phyloP scores from a whole-genome alignment of 2,329 filamentous ascomycete genomes.

The Cladosporium velox region DNA sequence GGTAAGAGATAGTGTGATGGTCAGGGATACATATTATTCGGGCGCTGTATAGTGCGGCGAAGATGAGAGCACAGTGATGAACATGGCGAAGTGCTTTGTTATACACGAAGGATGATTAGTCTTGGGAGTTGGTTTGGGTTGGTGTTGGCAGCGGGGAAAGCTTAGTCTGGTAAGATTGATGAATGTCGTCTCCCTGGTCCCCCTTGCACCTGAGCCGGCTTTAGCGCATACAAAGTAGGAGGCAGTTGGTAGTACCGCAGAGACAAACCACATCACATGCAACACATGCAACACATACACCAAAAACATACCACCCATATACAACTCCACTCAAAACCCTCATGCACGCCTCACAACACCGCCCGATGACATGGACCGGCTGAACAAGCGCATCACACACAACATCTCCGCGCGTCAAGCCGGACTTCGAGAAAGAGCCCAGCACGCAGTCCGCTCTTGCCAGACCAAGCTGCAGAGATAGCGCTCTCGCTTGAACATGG shows the following conservation, averaged over 20 bases:
- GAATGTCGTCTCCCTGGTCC: not conserved
- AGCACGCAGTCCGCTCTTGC: slow-evolving; percentile 10
- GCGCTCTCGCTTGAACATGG: slow-evolving; percentile 17
- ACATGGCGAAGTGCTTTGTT: not conserved
- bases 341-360: not conserved
- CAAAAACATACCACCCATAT: not conserved
- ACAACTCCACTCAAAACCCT: not conserved
- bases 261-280: not conserved
- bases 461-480: slow-evolving; percentile 17
- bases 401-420: not conserved
- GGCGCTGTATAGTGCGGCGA: not conserved
- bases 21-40: not conserved
- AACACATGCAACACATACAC: not conserved
- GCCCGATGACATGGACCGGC: slow-evolving; percentile 9
- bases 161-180: not conserved
- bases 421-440: slow-evolving; percentile 12
- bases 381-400: slow-evolving; percentile 5
- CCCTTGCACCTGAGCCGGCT: not conserved
- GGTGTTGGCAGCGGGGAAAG: not conserved
- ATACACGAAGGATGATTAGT: not conserved
- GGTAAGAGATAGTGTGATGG: not conserved
- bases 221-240: slow-evolving; percentile 4
- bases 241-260: not conserved
- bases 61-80: not conserved
- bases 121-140: not conserved